Base-by-base conservation (phyloP, 805 yeast species). In the Saccharomycopsis microspora region DNA sequence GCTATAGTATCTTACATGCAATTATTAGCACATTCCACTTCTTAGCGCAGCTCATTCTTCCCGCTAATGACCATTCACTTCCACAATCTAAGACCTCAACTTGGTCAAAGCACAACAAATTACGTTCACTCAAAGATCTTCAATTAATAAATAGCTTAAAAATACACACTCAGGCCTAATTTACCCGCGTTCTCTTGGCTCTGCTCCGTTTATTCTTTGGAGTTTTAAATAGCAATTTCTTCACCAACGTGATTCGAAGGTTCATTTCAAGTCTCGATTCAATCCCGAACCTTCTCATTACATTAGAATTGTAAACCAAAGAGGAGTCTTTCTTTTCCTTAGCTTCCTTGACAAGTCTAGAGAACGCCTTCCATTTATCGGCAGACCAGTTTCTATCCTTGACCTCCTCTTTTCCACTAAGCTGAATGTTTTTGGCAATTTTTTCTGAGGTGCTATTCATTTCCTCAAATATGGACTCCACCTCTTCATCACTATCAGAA, bases 341-440 rank as follows among this genome's bases (percentile, higher is more conserved):
- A 4, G 52, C 52, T 11, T 34, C 36, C 32, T 39, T 39, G 35
- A 49, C 44, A 3, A 45, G 27, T 27, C 46, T 42, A n/a, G 49
- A 46, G 39, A 49, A 45, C 19, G 29, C 7, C 10, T 30, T 42
- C 52, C 52, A 49, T 42, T 46, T 27, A 27, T 45, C 30, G 5
- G 7, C 7, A 4, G 36, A 5, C 52, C 52, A 48, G 8, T 8
- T 8, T 6, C 42, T 34, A n/a, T 34, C 36, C 19, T 19, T 19
- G 19, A 19, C 19, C 19, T 19, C 19, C 19, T 19, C 19, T 19
- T 19, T 19, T 19, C 19, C 19, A 19, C 19, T 19, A 8, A 34
- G n/a, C 10, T 8, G n/a, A n/a, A 32, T 10, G 45, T 44, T 28
- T n/a, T 19, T 28, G n/a, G 8, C 30, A 45, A 40, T 40, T 7